These are phyloP conservation scores for Apiosordaria backusii DNA, from an alignment of 495 filamentous ascomycete species.

Conservation along the genomic window DNA sequence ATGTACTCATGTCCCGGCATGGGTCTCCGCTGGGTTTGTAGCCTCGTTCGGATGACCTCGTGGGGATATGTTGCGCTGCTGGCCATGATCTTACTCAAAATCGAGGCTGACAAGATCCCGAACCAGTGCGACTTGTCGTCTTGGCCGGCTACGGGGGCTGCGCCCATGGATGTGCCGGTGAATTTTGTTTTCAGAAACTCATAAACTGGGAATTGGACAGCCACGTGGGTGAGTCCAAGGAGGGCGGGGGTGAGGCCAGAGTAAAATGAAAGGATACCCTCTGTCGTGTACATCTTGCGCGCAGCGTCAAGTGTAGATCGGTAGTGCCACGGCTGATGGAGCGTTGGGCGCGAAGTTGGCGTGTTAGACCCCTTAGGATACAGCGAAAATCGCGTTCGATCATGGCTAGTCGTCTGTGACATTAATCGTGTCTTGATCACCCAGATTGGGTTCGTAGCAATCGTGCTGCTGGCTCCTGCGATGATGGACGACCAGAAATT, in stretches of 20 bases:
- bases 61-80: slow-evolving; percentile 96
- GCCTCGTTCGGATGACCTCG: slow-evolving; percentile 85
- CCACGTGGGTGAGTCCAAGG: slow-evolving; percentile 89
- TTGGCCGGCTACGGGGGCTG: slow-evolving; percentile 41
- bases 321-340: slow-evolving; percentile 80
- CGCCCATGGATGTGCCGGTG: slow-evolving; percentile 81
- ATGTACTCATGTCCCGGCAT: slow-evolving; percentile 58
- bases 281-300: slow-evolving; percentile 87
- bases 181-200: slow-evolving; percentile 90
- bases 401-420: slow-evolving; percentile 63
- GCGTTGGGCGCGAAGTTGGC: slow-evolving; percentile 47
- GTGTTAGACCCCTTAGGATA: slow-evolving; percentile 45
- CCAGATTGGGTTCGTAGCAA: slow-evolving; percentile 99
- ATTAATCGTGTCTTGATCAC: slow-evolving; percentile 98
- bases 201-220: slow-evolving; percentile 95
- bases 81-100: slow-evolving; percentile 90
- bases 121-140: slow-evolving; percentile 45
- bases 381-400: slow-evolving; percentile 37
- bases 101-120: slow-evolving; percentile 82
- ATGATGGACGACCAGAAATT: slow-evolving; percentile 76
- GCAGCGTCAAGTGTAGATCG: slow-evolving; percentile 80
- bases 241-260: slow-evolving; percentile 91
- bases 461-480: slow-evolving; percentile 86
- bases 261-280: slow-evolving; percentile 89
- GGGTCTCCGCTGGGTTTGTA: slow-evolving; percentile 79